Evolutionary conservation across 108 stramenopile species (phyloP).

Genomic region (Cylindrotheca closterium): DNA sequence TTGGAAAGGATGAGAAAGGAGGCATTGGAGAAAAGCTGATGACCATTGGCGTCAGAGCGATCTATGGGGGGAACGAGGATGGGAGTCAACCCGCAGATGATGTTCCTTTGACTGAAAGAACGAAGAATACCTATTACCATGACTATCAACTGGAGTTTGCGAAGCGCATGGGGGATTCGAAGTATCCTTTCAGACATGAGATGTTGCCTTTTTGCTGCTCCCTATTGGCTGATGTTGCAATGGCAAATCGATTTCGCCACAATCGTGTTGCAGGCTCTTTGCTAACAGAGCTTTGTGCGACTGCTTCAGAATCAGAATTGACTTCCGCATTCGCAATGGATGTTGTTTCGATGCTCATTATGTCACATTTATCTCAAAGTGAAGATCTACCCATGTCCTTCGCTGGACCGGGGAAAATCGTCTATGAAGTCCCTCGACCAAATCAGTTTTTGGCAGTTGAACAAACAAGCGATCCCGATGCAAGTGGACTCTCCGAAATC

Average conservation of each 20-base stretch:
- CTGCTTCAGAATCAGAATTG: constrained; percentile 54
- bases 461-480: constrained; percentile 5
- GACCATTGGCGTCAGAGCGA: constrained; percentile 74
- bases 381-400: constrained; percentile 31
- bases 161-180: constrained; percentile 34
- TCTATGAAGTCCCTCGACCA: constrained; percentile 33
- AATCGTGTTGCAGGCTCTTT: constrained; percentile 42
- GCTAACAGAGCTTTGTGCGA: constrained; percentile 51
- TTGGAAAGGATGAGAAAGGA: constrained; percentile 16
- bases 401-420: constrained; percentile 32
- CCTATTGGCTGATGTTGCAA: constrained; percentile 62
- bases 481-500: not conserved
- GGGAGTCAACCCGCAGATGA: constrained; percentile 18
- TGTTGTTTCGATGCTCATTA: constrained; percentile 55
- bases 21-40: constrained; percentile 73
- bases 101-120: constrained; percentile 37
- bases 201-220: constrained; percentile 60
- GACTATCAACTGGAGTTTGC: constrained; percentile 47
- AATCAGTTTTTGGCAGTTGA: constrained; percentile 48
- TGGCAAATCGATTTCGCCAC: constrained; percentile 67
- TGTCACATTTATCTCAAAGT: constrained; percentile 43
- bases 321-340: constrained; percentile 72
- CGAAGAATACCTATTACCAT: constrained; percentile 56
- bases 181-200: constrained; percentile 49
- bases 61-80: constrained; percentile 41